Conservation (phyloP, 2,329 filamentous ascomycete species). For the Davidsoniella australis region DNA sequence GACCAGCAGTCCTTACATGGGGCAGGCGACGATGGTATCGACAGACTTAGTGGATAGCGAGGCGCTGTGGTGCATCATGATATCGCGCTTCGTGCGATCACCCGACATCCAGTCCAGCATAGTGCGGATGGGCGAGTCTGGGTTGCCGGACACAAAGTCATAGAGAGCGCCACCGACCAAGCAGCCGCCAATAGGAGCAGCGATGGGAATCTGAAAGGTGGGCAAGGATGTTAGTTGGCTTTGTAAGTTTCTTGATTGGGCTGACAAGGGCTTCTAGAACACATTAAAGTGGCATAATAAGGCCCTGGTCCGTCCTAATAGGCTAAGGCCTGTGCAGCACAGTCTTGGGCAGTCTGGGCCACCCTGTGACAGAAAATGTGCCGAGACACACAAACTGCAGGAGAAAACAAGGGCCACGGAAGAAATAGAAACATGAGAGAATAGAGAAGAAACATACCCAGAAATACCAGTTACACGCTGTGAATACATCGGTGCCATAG, state of each 20-base stretch:
- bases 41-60: constrained; percentile 7
- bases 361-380: constrained; percentile 3
- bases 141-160: constrained; percentile 51
- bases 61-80: constrained; percentile 6
- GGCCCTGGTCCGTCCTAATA: neutral
- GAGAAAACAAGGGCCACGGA: constrained; percentile 5
- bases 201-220: constrained; percentile 40
- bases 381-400: neutral
- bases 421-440: neutral
- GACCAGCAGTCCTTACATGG: neutral
- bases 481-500: constrained; percentile 51
- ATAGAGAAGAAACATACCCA: constrained; percentile 28
- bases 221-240: constrained; percentile 1
- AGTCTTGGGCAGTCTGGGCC: neutral
- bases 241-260: neutral
- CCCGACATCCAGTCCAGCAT: constrained; percentile 17
- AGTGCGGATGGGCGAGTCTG: constrained; percentile 52
- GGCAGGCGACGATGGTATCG: constrained; percentile 9
- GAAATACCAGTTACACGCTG: constrained; percentile 52
- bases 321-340: too few species aligned
- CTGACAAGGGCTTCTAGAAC: constrained; percentile 1
- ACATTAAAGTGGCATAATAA: neutral
- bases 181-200: constrained; percentile 50
- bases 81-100: constrained; percentile 8
- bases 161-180: constrained; percentile 49